Base-by-base conservation (phyloP, 768 basidiomycete genomes). In the Russula lepida region DNA sequence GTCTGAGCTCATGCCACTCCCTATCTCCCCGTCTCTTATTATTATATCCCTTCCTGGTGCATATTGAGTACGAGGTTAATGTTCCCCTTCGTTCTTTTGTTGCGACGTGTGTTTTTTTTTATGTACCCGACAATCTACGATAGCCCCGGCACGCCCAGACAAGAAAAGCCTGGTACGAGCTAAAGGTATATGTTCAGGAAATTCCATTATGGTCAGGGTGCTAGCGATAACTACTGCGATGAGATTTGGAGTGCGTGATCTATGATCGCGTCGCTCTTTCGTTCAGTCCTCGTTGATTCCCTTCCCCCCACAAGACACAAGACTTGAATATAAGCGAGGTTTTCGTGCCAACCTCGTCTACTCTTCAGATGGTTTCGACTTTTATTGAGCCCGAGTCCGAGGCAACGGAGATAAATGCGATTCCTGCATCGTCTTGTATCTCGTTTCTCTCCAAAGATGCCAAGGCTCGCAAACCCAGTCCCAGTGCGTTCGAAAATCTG, bases 371-470 rank as follows among this genome's bases (percentile, higher is more conserved):
- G n/a, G n/a, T n/a, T n/a, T n/a, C 23, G 12, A 17, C 17, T 32
- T 8, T n/a, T 23, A 23, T n/a, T 7, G 56, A 39, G 52, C 23
- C 46, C 21, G 23, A 23, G 19, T 41, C 19, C 12, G 3, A 32
- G 25, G 25, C 15, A 25, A 9, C 30, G 15, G 55, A 51, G 25
- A 56, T 65, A 25, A 64, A 64, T 13, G 66, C 57, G 37, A 75
- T 86, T 12, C 81, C 87, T 15, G 69, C 75, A 21, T 77, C 76
- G 21, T 83, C 75, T 69, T 92, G 91, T 69, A 56, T 68, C 1
- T 58, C 71, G 2, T 90, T 87, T 69, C 71, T 92, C 21, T 90
- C 89, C 2, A 72, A 78, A 54, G 65, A 69, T 23, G 85, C 88
- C 23, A 89, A 82, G 69, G 76, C 77, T 66, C 78, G 82, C 50